Evolutionary conservation across 768 basidiomycete genomes (phyloP), one percentile per base, ranked within the genome.

Genomic region (Suillus cothurnatus): DNA sequence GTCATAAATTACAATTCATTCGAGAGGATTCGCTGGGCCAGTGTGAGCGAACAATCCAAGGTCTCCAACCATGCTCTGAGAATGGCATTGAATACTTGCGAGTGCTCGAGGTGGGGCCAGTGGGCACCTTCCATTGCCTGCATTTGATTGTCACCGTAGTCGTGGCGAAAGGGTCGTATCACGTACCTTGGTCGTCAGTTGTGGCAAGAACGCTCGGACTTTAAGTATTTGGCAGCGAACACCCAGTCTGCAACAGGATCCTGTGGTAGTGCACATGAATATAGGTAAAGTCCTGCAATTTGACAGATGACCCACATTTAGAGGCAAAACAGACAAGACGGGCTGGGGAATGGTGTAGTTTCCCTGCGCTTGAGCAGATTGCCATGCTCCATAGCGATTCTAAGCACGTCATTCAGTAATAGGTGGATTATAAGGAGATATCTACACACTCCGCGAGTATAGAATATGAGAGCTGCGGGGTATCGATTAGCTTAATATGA

Each of bases 41-140:
- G 53, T 6, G 53, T 34, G 31, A 55, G 31, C 1, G 32, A 34
- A n/a, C 34, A 12, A 21, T 55, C 12, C 53, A 55, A 32, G 32
- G 32, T 55, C 21, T 70, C 66, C 52, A 92, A 77, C 88, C 90
- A 91, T 41, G 79, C 72, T 21, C 80, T 78, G 61, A 88, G 76
- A 55, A 84, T 74, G 0, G 64, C 56, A 67, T 91, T 92, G 72
- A 88, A 84, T 50, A 76, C 74, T 2, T 74, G 62, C 0, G 89
- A 85, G 65, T 81, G 73, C 72, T 92, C 90, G 23, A 91, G 76
- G 43, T 91, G 90, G 9, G 83, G 78, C 89, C 90, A 91, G 72
- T 92, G 90, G 6, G 86, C 83, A 0, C 85, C 85, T 8, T 76
- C 71, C 63, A 90, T 76, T 3, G 79, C 76, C 87, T 88, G 62